Evolutionary conservation across 2,329 filamentous ascomycete genomes (phyloP).

Genomic region (Trichoderma aggressivum): DNA sequence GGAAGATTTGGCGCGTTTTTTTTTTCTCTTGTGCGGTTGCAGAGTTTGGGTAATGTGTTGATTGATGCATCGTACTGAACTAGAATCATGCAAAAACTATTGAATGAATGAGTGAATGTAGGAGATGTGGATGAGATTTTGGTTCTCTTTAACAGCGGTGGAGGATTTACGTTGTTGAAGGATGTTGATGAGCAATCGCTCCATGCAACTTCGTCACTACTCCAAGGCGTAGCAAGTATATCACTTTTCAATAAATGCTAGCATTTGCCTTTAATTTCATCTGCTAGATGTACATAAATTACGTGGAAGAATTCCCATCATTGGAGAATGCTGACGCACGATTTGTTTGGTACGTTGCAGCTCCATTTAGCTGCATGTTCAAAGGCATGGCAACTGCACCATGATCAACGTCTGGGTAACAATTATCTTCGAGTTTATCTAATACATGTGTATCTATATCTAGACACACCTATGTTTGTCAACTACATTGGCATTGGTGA

Average conservation of each 20-base stretch:
- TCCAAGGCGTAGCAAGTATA: not conserved
- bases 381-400: not conserved
- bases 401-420: rapidly evolving
- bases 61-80: rapidly evolving
- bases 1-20: not conserved
- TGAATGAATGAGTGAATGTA: not conserved
- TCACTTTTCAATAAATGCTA: not conserved
- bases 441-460: not conserved
- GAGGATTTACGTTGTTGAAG: not conserved
- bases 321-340: not conserved
- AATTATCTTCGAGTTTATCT: not conserved
- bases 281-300: no score
- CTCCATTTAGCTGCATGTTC: not conserved
- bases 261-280: not conserved
- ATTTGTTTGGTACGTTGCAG: not conserved
- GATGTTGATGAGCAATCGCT: not conserved
- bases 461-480: not conserved
- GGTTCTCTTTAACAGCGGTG: not conserved
- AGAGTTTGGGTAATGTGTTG: not conserved
- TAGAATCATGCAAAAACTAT: not conserved
- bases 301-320: no score
- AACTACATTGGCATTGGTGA: not conserved
- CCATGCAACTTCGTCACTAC: not conserved
- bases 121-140: rapidly evolving
- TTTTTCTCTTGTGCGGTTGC: not conserved